phyloP scores from a whole-genome alignment of 805 yeast genomes.

The Priceomyces castillae region DNA sequence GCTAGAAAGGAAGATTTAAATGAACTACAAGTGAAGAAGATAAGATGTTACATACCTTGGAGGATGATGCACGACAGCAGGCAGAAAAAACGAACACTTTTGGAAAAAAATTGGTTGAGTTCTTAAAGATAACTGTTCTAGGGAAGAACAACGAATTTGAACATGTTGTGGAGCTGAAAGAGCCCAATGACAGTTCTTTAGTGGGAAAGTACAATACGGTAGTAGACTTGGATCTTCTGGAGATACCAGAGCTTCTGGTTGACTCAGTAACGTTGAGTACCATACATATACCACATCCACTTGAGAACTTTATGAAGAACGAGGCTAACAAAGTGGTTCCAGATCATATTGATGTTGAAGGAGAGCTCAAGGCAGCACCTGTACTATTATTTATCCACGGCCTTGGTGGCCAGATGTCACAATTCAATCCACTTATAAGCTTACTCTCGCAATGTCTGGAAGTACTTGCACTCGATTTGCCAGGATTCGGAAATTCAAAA shows the following conservation, averaged over 20 bases:
- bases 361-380: conserved; percentile 51
- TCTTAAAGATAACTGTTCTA: conserved; percentile 21
- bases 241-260: conserved; percentile 19
- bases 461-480: conserved; percentile 72
- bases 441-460: conserved; percentile 60
- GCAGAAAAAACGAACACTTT: conserved; percentile 17
- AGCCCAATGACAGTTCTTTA: conserved; percentile 56
- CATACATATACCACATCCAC: conserved; percentile 51
- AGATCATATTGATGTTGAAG: conserved; percentile 20
- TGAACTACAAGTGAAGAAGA: too few species aligned
- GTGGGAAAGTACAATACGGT: conserved; percentile 47
- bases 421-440: conserved; percentile 72
- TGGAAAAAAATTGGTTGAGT: conserved; percentile 24
- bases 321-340: conserved; percentile 19
- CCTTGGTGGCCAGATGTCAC: conserved; percentile 84
- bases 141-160: conserved; percentile 39
- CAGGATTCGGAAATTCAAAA: conserved; percentile 75
- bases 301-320: conserved; percentile 28
- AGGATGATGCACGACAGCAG: conserved; percentile 10
- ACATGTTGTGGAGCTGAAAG: conserved; percentile 33
- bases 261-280: conserved; percentile 39
- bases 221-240: conserved; percentile 34
- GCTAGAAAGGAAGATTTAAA: too few species aligned
- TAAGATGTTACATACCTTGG: not conserved
- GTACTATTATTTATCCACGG: conserved; percentile 76